Evolutionary conservation across 2,329 filamentous ascomycete species (phyloP).

Genomic region (Leptographium galeiforme): DNA sequence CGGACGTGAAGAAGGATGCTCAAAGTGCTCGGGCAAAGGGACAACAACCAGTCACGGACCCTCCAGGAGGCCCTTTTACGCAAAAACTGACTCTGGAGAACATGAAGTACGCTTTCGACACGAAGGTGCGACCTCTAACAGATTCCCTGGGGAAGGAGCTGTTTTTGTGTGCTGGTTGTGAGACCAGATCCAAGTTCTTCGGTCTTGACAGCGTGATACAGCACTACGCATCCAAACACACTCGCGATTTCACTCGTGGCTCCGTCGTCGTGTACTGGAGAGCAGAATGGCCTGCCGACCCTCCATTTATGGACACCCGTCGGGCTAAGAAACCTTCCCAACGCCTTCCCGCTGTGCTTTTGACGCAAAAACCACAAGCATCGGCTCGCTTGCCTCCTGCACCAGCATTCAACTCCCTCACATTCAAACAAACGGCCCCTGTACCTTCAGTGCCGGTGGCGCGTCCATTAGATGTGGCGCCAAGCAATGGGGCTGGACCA

Average conservation of each 20-base stretch:
- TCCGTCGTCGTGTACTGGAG: conserved; percentile 67
- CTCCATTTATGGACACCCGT: conserved; percentile 53
- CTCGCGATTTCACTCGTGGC: conserved; percentile 52
- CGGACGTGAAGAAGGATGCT: conserved; percentile 40
- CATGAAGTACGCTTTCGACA: conserved; percentile 76
- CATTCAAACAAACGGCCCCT: background rate
- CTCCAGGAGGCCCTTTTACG: conserved; percentile 38
- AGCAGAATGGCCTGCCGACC: conserved; percentile 62
- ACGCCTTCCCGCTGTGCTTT: conserved; percentile 2
- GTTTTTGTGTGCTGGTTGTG: conserved; percentile 62
- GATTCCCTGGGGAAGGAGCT: conserved; percentile 55
- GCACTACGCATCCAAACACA: conserved; percentile 76
- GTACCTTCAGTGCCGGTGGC: background rate
- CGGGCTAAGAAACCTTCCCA: conserved; percentile 16
- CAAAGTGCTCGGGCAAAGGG: conserved; percentile 32
- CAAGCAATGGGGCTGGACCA: background rate
- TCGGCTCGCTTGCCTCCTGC: background rate
- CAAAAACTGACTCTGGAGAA: conserved; percentile 63
- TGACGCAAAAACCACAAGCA: background rate
- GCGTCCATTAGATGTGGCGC: background rate
- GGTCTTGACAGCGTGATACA: conserved; percentile 69
- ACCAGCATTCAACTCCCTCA: background rate
- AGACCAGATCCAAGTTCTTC: conserved; percentile 51
- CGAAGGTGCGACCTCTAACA: conserved; percentile 58
- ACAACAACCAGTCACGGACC: conserved; percentile 30